Evolutionary conservation across 2,329 filamentous ascomycete species (phyloP).

Genomic region (Epichloe elymi): DNA sequence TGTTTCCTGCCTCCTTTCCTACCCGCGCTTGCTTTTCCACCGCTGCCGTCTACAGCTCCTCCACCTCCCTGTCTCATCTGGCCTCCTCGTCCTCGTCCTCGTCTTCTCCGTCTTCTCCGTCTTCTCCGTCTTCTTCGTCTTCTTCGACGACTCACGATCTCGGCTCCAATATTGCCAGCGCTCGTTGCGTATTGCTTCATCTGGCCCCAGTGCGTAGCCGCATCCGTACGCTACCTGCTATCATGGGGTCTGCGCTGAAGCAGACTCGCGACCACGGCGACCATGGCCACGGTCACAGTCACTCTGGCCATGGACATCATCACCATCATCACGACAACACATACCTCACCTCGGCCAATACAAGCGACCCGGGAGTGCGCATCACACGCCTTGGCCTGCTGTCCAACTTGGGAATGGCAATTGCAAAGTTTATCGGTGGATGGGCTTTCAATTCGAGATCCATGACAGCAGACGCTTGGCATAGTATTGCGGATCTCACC

Average conservation of each 20-base stretch:
- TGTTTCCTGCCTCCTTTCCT: neutral
- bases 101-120: neutral
- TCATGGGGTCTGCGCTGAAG: constrained; percentile 18
- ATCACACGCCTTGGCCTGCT: constrained; percentile 49
- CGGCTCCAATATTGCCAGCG: neutral
- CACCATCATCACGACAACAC: constrained; percentile 86
- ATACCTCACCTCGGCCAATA: constrained; percentile 80
- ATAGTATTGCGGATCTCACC: constrained; percentile 87
- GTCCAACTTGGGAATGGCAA: constrained; percentile 86
- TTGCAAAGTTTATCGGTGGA: constrained; percentile 84
- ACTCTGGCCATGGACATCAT: constrained; percentile 45
- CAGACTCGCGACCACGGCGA: constrained; percentile 20
- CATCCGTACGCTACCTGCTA: constrained; percentile 10
- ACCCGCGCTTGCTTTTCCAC: constrained; percentile 4
- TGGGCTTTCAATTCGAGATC: constrained; percentile 92
- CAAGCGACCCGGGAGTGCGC: constrained; percentile 54
- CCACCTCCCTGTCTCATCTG: neutral
- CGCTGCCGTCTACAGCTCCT: neutral
- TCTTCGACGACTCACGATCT: constrained; percentile 4
- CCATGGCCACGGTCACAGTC: constrained; percentile 30
- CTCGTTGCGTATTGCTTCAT: constrained; percentile 8
- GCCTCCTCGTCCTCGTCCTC: constrained; percentile 1
- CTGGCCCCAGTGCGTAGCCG: constrained; percentile 11
- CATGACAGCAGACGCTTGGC: constrained; percentile 86
- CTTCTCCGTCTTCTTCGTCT: constrained; percentile 1